Base-by-base conservation (phyloP, 768 basidiomycete species). In the Leccinum broughii region DNA sequence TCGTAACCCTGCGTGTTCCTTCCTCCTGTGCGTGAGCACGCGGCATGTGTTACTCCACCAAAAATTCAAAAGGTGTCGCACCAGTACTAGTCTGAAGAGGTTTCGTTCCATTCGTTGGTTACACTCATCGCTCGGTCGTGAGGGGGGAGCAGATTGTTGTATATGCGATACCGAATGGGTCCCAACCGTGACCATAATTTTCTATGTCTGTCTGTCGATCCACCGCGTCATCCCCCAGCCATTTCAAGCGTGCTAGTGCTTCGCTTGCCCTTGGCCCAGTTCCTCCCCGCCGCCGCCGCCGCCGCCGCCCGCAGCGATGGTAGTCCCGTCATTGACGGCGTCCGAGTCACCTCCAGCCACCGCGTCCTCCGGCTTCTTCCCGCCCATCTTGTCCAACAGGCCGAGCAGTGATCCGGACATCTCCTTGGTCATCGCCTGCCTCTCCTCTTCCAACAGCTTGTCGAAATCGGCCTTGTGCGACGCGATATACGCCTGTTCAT, bases 381-480 rank as follows among this genome's bases (percentile, higher is more conserved):
- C 72, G 9, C 68, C 69, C 52, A 74, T 46, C 7, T 59, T 62
- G 22, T 73, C 68, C 6, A 73, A 51, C 9, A 69, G 67, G 22
- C 72, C 70, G 59, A 76, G 78, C 56, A 82, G 59, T 6, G 75
- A 79, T 17, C 77, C 79, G 2, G 77, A 72, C 80, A 82, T 77
- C 66, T 83, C 80, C 61, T 74, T 75, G 59, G 76, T 75, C 75
- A 80, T 77, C 32, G 77, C 77, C 67, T 85, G 76, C 56, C 72
- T 76, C 48, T 84, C 82, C 55, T 83, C 83, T 66, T 84, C 83
- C 64, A 85, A 70, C 66, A 77, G 56, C 56, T 75, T 70, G 62
- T 85, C 81, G 62, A 85, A 83, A 53, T 81, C 75, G 35, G 65
- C 77, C 68, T 80, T 83, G 73, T 85, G 79, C 44, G 80, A 68